Evolutionary conservation across 352 stramenopile species (phyloP).

Genomic region (Phytophthora hybrid): DNA sequence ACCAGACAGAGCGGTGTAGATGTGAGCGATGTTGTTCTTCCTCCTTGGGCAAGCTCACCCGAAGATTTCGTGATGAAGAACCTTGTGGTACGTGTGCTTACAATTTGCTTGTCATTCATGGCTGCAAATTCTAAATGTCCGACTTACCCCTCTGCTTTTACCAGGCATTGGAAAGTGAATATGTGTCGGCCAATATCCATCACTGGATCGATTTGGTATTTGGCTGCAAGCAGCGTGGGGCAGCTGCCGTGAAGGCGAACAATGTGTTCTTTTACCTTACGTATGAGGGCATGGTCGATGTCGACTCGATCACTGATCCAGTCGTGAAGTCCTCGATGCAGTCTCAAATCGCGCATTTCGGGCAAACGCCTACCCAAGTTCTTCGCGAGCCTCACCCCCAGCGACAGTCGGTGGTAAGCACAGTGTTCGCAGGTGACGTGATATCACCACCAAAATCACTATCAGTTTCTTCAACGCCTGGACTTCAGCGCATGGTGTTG

Average conservation of each 20-base stretch:
- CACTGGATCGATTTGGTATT: constrained; percentile 93
- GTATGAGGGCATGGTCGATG: constrained; percentile 98
- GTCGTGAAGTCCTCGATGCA: constrained; percentile 94
- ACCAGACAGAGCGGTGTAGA: constrained; percentile 80
- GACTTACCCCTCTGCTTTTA: constrained; percentile 2
- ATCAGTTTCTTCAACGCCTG: constrained; percentile 2
- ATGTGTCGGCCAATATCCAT: constrained; percentile 84
- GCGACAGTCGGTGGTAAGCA: constrained; percentile 39
- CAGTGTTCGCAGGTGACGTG: background rate
- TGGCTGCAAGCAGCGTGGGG: constrained; percentile 74
- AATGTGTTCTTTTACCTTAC: constrained; percentile 99
- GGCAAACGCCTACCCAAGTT: constrained; percentile 97
- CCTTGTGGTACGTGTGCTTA: constrained; percentile 59
- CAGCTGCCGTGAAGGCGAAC: constrained; percentile 91
- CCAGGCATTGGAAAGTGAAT: constrained; percentile 87
- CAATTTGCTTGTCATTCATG: background rate
- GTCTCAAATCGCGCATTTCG: constrained; percentile 98
- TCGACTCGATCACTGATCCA: constrained; percentile 95
- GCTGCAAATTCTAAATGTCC: background rate
- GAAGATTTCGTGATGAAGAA: constrained; percentile 91
- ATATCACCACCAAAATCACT: constrained; percentile 3
- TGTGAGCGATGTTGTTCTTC: constrained; percentile 95
- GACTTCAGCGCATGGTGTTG: constrained; percentile 38
- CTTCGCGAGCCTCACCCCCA: constrained; percentile 89
- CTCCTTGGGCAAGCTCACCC: constrained; percentile 85